Evolutionary conservation across 129 eudicot species (phyloP).

Genomic region (Apium graveolens): DNA sequence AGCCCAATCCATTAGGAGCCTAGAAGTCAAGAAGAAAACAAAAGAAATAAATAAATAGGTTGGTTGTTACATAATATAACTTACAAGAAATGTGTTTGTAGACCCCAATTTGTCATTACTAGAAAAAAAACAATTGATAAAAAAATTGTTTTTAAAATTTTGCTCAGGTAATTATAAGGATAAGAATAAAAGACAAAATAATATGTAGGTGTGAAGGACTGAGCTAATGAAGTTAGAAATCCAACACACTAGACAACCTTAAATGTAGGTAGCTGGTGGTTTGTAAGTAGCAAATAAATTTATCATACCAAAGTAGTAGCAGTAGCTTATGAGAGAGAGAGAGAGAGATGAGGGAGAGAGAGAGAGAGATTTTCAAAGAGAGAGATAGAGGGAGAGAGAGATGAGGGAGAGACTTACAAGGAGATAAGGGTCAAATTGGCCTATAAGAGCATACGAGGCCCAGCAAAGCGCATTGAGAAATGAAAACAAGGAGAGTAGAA

Average conservation of each 20-base stretch:
- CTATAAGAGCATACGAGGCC: slow-evolving; percentile 57
- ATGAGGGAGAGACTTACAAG: slow-evolving; percentile 27
- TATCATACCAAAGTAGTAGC: too few relatives aligned
- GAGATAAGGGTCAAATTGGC: slow-evolving; percentile 50
- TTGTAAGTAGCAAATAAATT: neutral
- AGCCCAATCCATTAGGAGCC: slow-evolving; percentile 73
- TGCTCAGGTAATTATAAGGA: neutral
- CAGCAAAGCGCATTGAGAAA: slow-evolving; percentile 70
- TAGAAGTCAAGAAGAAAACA: neutral
- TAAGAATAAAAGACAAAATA: too few relatives aligned
- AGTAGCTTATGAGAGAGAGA: slow-evolving; percentile 6
- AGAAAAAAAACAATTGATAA: neutral
- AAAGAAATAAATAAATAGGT: neutral
- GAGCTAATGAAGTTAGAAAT: neutral
- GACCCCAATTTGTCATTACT: too few relatives aligned
- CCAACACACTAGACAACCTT: neutral
- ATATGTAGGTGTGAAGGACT: too few relatives aligned
- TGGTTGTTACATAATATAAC: neutral
- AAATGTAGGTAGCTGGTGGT: neutral
- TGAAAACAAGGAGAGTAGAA: slow-evolving; percentile 50
- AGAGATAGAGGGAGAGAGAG: slow-evolving; percentile 6
- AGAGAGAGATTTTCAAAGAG: too few relatives aligned
- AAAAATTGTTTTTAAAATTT: neutral
- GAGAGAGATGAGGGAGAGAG: neutral
- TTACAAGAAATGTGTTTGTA: neutral